phyloP scores from a whole-genome alignment of 2,329 filamentous ascomycete genomes.

The Colletotrichum sp. region DNA sequence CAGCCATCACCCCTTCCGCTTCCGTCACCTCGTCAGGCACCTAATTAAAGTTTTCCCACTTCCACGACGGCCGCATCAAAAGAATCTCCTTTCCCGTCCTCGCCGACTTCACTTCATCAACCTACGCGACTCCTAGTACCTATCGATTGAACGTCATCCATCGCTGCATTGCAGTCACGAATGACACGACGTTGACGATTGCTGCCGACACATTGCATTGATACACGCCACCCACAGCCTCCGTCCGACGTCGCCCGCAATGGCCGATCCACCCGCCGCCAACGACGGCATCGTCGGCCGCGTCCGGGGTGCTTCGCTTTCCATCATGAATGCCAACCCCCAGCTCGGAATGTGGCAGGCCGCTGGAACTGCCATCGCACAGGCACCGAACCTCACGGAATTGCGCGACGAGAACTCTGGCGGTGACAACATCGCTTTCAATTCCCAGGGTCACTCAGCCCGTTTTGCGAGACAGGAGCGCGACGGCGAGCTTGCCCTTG shows the following conservation, averaged over 20 bases:
- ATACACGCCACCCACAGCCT: background rate
- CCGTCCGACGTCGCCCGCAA: background rate
- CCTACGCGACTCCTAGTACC: background rate
- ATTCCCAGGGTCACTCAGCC: slow-evolving; percentile 31
- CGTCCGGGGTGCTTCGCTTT: slow-evolving; percentile 30
- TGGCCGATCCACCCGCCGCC: slow-evolving; percentile 6
- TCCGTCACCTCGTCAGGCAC: background rate
- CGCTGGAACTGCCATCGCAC: slow-evolving; percentile 33
- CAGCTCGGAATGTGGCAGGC: slow-evolving; percentile 35
- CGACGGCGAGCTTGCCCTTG: slow-evolving; percentile 27
- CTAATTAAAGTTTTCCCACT: background rate
- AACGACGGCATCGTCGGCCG: slow-evolving; percentile 24
- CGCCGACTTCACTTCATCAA: background rate
- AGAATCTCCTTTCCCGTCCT: background rate
- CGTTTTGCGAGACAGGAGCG: slow-evolving; percentile 27
- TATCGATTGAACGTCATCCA: background rate
- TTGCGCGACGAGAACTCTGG: slow-evolving; percentile 30
- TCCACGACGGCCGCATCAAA: background rate
- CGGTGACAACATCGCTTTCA: slow-evolving; percentile 31
- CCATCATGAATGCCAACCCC: slow-evolving; percentile 30
- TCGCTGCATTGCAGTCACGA: background rate
- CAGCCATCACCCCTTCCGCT: background rate
- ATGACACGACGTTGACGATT: background rate
- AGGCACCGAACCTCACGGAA: slow-evolving; percentile 32
- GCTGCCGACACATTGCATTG: background rate